phyloP scores from a whole-genome alignment of 495 filamentous ascomycete genomes.

The Chaetomium fimeti region DNA sequence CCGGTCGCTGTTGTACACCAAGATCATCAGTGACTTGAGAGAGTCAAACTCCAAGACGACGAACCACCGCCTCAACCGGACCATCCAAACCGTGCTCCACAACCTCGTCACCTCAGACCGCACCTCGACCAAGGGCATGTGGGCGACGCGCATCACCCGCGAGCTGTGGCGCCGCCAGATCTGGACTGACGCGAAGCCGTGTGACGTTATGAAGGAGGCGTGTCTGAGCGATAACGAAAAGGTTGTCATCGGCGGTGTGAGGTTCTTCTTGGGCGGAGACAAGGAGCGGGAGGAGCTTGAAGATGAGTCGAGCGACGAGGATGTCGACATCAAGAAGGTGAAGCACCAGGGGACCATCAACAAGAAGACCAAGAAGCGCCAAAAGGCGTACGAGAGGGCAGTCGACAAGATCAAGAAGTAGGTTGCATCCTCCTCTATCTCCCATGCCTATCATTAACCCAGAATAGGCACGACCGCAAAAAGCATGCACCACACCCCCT shows the following conservation, averaged over 20 bases:
- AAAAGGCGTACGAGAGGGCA: slow-evolving; percentile 73
- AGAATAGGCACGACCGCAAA: slow-evolving; percentile 73
- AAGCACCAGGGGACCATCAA: slow-evolving; percentile 86
- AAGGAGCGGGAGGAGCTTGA: slow-evolving; percentile 89
- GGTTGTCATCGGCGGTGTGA: slow-evolving; percentile 78
- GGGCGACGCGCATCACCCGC: slow-evolving; percentile 61
- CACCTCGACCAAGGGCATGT: slow-evolving; percentile 79
- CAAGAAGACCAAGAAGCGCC: slow-evolving; percentile 91
- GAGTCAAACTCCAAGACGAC: slow-evolving; percentile 77
- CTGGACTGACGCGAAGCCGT: slow-evolving; percentile 65
- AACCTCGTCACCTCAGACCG: slow-evolving; percentile 85
- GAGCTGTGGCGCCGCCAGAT: slow-evolving; percentile 46
- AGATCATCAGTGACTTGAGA: slow-evolving; percentile 86
- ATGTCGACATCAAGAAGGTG: slow-evolving; percentile 72
- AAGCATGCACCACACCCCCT: slow-evolving; percentile 81
- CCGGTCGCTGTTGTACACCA: slow-evolving; percentile 78
- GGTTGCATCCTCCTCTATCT: not conserved
- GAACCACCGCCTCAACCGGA: slow-evolving; percentile 89
- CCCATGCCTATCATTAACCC: not conserved
- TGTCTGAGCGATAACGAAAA: slow-evolving; percentile 81
- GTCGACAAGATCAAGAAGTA: slow-evolving; percentile 62
- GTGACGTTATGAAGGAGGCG: slow-evolving; percentile 93
- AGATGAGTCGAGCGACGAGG: slow-evolving; percentile 82
- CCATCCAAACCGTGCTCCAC: slow-evolving; percentile 87
- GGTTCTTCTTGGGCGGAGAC: slow-evolving; percentile 95